phyloP scores from a whole-genome alignment of 2,329 filamentous ascomycete genomes.

The Paecilomyces sp. region DNA sequence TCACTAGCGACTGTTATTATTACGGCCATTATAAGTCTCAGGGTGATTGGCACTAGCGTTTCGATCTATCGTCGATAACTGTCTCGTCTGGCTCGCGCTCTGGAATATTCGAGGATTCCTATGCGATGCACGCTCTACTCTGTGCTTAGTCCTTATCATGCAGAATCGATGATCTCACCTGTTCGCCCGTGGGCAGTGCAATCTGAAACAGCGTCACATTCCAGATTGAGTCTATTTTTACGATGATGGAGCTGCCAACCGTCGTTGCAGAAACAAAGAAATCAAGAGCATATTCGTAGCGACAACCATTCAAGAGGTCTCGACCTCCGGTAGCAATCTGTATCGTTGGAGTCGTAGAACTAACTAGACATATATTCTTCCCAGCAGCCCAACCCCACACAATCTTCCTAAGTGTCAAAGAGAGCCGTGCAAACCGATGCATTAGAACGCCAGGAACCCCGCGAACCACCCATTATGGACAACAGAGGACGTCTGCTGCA shows the following conservation, averaged over 20 bases:
- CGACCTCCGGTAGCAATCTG: background rate
- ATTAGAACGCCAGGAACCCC: conserved; percentile 33
- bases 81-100: no score
- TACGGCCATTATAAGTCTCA: background rate
- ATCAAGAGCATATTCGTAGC: background rate
- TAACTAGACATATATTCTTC: background rate
- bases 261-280: background rate
- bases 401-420: conserved; percentile 20
- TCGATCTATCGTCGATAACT: background rate
- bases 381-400: conserved; percentile 2
- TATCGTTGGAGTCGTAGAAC: background rate
- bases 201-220: background rate
- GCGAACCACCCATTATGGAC: conserved; percentile 26
- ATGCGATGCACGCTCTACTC: no score
- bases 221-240: background rate
- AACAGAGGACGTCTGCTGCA: conserved; percentile 21
- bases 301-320: background rate
- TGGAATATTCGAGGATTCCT: no score
- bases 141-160: no score
- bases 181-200: background rate
- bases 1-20: no score
- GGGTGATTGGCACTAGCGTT: background rate
- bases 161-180: background rate
- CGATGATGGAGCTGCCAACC: background rate
- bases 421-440: conserved; percentile 20